A percentile compares a stretch with the other conserved stretches of the same genome.
Evolutionary conservation across 2,329 filamentous ascomycete species (phyloP).

Genomic region (Aspergillus phoenicis): DNA sequence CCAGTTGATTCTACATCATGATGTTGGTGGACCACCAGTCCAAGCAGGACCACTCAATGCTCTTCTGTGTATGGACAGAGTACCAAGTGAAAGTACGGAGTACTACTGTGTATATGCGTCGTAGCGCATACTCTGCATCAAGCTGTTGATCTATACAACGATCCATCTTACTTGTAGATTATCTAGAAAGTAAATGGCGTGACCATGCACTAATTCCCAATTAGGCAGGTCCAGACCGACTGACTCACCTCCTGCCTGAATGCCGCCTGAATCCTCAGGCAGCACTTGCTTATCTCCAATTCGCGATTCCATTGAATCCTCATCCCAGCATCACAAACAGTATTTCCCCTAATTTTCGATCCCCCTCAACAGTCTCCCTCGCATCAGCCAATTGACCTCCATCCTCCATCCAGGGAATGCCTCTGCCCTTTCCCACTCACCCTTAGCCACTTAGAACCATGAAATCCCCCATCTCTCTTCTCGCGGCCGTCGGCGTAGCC

Average conservation of each 20-base stretch:
- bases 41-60: too few relatives aligned
- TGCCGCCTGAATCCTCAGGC: not conserved
- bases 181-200: not conserved
- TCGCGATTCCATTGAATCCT: not conserved
- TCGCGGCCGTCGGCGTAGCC: conserved; percentile 21
- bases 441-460: conserved; percentile 1
- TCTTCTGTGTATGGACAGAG: too few relatives aligned
- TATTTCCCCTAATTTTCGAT: not conserved
- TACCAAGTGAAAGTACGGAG: too few relatives aligned
- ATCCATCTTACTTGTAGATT: too few relatives aligned
- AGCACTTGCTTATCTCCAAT: not conserved
- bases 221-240: not conserved
- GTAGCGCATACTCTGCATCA: not conserved
- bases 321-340: not conserved
- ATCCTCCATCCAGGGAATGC: not conserved
- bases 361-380: not conserved
- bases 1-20: not conserved
- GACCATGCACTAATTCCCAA: not conserved
- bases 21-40: not conserved
- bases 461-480: conserved; percentile 20
- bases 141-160: not conserved
- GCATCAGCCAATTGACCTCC: not conserved
- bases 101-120: not conserved
- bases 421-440: not conserved
- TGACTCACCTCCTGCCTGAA: not conserved